These are phyloP conservation scores for Incumbomyces lentus DNA, from an alignment of 2,329 filamentous ascomycete species.

Conservation along the genomic window DNA sequence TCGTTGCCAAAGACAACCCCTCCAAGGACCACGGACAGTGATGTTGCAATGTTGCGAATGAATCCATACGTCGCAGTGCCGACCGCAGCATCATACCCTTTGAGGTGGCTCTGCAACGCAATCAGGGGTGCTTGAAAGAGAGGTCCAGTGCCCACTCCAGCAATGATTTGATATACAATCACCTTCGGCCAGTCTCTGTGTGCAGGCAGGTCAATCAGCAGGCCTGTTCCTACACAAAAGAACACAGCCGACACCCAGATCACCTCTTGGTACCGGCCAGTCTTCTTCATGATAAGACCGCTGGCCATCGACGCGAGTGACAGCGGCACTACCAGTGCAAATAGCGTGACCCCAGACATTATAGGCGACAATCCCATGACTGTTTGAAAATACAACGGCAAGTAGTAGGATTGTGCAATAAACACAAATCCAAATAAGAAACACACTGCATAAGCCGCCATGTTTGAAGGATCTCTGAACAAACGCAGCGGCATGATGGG, in stretches of 20 bases:
- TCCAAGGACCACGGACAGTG: constrained; percentile 45
- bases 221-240: constrained; percentile 56
- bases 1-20: constrained; percentile 36
- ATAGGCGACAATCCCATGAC: constrained; percentile 59
- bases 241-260: constrained; percentile 51
- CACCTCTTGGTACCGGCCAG: constrained; percentile 52
- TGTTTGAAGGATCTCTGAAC: constrained; percentile 21
- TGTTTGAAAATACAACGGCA: constrained; percentile 77
- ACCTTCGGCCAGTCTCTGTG: constrained; percentile 44
- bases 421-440: constrained; percentile 69
- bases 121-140: constrained; percentile 55
- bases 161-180: constrained; percentile 47
- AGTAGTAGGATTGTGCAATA: constrained; percentile 67
- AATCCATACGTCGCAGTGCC: constrained; percentile 49
- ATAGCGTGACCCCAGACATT: constrained; percentile 61
- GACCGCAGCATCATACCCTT: constrained; percentile 48
- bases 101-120: constrained; percentile 53
- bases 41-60: constrained; percentile 42
- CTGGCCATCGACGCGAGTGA: constrained; percentile 51
- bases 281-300: constrained; percentile 63
- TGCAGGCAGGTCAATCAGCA: constrained; percentile 48
- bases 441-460: constrained; percentile 54
- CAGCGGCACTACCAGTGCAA: constrained; percentile 59
- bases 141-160: constrained; percentile 51
- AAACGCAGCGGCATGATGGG: constrained; percentile 53